A percentile compares a stretch with the other conserved stretches of the same genome.
Conservation (phyloP, 2,329 filamentous ascomycete species). For the Colletotrichum cordylinicola region DNA sequence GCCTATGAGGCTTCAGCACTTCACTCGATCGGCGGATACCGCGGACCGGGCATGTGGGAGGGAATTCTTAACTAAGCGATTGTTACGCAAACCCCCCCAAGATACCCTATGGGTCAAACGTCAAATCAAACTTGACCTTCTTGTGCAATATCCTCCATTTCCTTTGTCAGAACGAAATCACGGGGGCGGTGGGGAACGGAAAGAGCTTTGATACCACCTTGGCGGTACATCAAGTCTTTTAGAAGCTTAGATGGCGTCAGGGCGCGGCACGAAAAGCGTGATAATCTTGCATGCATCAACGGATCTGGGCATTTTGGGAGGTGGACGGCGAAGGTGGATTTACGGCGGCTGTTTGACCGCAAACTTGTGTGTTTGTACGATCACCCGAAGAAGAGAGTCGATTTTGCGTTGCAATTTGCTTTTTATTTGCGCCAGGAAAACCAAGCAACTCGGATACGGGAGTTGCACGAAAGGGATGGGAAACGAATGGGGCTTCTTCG, state of each 20-base stretch:
- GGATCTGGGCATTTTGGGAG: constrained; percentile 38
- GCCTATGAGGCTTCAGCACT: constrained; percentile 51
- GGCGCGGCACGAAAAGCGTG: constrained; percentile 44
- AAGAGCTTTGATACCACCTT: constrained; percentile 36
- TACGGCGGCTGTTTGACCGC: constrained; percentile 6
- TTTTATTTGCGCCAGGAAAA: neutral
- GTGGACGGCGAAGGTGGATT: constrained; percentile 28
- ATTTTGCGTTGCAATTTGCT: constrained; percentile 8
- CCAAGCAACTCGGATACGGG: neutral
- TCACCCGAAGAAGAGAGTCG: constrained; percentile 20
- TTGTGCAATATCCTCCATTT: constrained; percentile 23
- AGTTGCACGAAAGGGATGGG: neutral
- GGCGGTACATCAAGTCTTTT: constrained; percentile 34
- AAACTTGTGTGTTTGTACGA: constrained; percentile 21
- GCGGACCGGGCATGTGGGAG: constrained; percentile 71
- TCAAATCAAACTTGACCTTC: constrained; percentile 7
- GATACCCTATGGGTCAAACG: constrained; percentile 6
- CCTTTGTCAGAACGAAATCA: constrained; percentile 26
- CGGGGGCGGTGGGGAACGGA: constrained; percentile 28
- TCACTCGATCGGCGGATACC: constrained; percentile 55
- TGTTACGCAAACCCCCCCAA: neutral
- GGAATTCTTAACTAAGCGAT: constrained; percentile 60
- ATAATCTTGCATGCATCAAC: constrained; percentile 45
- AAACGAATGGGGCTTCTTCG: neutral
- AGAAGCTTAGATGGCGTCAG: constrained; percentile 37